These are phyloP conservation scores for Pochonia chlamydosporia DNA, from an alignment of 2,329 filamentous ascomycete genomes.

Conservation along the genomic window DNA sequence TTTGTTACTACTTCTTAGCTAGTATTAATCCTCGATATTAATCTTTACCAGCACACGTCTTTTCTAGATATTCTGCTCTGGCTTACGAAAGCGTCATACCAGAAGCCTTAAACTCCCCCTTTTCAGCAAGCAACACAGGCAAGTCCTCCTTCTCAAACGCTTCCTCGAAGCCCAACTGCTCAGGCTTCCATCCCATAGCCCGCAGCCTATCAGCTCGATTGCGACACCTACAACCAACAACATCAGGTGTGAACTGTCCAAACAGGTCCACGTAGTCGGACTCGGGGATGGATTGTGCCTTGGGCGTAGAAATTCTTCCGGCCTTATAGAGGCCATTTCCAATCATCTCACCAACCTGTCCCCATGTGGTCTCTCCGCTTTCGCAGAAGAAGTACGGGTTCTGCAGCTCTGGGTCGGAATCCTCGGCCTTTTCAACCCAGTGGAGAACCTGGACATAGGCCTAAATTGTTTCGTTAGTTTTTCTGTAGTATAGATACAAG, in stretches of 20 bases:
- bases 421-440: not conserved
- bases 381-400: conserved; percentile 4
- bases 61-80: too few relatives aligned
- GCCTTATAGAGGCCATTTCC: not conserved
- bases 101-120: not conserved
- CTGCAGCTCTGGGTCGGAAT: not conserved
- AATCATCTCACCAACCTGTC: not conserved
- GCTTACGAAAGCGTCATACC: not conserved
- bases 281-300: not conserved
- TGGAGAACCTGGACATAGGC: conserved; percentile 2
- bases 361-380: not conserved
- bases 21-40: too few relatives aligned
- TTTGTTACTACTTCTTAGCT: too few relatives aligned
- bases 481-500: not conserved
- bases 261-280: not conserved
- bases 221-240: not conserved
- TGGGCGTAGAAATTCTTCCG: not conserved
- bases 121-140: not conserved
- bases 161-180: not conserved
- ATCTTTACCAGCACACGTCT: too few relatives aligned
- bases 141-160: conserved; percentile 3
- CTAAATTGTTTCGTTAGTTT: not conserved
- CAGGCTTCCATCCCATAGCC: conserved; percentile 1
- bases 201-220: conserved; percentile 5
- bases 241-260: not conserved